Conservation (phyloP, 2,329 filamentous ascomycete genomes). For the Diaporthe australafricana region DNA sequence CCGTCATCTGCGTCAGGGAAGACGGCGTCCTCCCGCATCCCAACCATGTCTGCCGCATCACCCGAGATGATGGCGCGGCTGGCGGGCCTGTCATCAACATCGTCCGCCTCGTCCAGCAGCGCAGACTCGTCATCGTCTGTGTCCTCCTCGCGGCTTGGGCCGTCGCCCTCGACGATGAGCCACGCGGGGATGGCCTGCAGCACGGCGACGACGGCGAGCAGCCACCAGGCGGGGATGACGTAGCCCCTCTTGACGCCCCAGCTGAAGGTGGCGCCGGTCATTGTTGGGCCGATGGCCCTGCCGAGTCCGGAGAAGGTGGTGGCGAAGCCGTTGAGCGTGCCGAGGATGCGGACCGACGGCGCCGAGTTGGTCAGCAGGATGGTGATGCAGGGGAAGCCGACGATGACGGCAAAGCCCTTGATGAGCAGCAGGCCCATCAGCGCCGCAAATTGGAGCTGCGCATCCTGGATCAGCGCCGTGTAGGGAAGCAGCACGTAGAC, state of each 20-base stretch:
- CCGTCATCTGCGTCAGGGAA: constrained; percentile 22
- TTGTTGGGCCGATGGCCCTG: constrained; percentile 80
- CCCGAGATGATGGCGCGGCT: constrained; percentile 1
- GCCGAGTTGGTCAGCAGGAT: constrained; percentile 93
- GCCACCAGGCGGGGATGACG: constrained; percentile 84
- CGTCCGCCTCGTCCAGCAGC: constrained; percentile 47
- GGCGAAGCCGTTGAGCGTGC: constrained; percentile 91
- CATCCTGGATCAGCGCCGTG: constrained; percentile 70
- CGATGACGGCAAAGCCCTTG: constrained; percentile 81
- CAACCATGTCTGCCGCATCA: constrained; percentile 33
- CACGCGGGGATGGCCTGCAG: constrained; percentile 79
- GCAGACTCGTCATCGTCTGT: constrained; percentile 45
- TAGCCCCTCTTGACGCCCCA: constrained; percentile 82
- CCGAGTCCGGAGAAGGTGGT: constrained; percentile 86
- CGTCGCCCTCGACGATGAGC: constrained; percentile 80
- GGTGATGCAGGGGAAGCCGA: constrained; percentile 89
- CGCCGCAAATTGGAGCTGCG: constrained; percentile 64
- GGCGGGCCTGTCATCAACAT: constrained; percentile 40
- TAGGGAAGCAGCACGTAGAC: constrained; percentile 87
- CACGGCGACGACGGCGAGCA: constrained; percentile 72
- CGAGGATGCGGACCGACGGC: constrained; percentile 78
- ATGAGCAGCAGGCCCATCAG: constrained; percentile 76
- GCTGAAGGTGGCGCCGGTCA: constrained; percentile 79
- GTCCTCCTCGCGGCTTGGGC: constrained; percentile 60
- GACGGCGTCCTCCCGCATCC: not conserved